Percentiles rank a stretch among this genome's conserved stretches.
phyloP scores from a whole-genome alignment of 441 rosid species.

The Pelargonium fulgidum region DNA sequence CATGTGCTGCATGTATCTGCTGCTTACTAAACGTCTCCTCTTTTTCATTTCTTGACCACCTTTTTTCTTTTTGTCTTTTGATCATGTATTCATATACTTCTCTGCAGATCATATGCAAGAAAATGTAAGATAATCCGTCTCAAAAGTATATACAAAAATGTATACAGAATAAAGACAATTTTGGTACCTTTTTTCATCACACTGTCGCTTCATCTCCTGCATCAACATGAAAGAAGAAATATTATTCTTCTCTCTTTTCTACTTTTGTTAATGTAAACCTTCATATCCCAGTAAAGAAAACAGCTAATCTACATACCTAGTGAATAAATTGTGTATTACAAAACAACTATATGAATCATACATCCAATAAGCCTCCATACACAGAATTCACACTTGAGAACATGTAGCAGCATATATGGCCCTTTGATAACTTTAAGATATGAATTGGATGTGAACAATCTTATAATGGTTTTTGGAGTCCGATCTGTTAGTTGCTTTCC shows the following conservation, averaged over 20 bases:
- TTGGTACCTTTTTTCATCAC: conserved; percentile 62
- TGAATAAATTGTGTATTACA: not conserved
- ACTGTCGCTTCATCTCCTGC: conserved; percentile 71
- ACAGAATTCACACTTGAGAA: too few relatives aligned
- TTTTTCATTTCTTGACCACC: conserved; percentile 50
- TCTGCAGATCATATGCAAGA: conserved; percentile 32
- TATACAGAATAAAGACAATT: conserved; percentile 14
- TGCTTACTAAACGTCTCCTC: conserved; percentile 47
- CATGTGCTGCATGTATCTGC: conserved; percentile 57
- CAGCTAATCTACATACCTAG: not conserved
- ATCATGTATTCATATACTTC: conserved; percentile 42
- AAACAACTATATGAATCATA: not conserved
- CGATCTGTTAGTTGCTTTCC: not conserved
- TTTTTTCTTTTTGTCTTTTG: conserved; percentile 47
- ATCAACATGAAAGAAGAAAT: conserved; percentile 19
- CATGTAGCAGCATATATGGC: not conserved
- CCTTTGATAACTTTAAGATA: not conserved
- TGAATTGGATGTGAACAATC: not conserved
- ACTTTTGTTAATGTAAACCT: not conserved
- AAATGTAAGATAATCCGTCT: conserved; percentile 17
- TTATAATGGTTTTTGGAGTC: not conserved
- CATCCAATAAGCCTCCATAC: not conserved
- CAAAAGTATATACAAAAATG: conserved; percentile 11
- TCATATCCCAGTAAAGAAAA: not conserved
- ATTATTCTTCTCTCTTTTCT: not conserved